phyloP scores from a whole-genome alignment of 257 asterid species.

The Rehmannia glutinosa region DNA sequence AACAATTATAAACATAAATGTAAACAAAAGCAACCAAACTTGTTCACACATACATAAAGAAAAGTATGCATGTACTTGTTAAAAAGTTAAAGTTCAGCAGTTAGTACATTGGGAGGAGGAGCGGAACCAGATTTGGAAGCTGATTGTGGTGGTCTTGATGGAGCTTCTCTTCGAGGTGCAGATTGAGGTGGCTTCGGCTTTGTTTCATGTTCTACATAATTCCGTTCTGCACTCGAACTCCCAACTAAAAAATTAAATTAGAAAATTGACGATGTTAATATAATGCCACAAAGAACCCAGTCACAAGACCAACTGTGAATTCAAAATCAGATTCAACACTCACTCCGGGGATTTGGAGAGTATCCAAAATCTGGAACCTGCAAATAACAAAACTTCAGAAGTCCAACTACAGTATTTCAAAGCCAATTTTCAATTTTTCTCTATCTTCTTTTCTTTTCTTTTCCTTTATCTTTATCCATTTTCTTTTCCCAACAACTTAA shows the following conservation, averaged over 20 bases:
- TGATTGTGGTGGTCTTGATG: constrained; percentile 65
- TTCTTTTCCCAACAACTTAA: constrained; percentile 12
- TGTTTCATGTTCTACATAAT: constrained; percentile 48
- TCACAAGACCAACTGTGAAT: not conserved
- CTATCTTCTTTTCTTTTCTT: not conserved
- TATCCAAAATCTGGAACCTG: constrained; percentile 73
- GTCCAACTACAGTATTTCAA: constrained; percentile 7
- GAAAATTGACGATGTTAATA: not conserved
- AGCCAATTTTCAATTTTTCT: constrained; percentile 3
- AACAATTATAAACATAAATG: not conserved
- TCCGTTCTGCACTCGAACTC: constrained; percentile 70
- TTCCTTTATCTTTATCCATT: too few species aligned
- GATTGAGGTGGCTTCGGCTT: constrained; percentile 61
- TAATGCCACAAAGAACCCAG: not conserved
- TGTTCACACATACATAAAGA: not conserved
- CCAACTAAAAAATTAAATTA: constrained; percentile 47
- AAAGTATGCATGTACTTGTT: not conserved
- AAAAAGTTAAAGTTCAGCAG: constrained; percentile 20
- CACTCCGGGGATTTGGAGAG: constrained; percentile 87
- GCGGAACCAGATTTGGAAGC: constrained; percentile 60
- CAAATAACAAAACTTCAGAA: constrained; percentile 29
- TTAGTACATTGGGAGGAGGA: constrained; percentile 67
- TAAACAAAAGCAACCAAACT: not conserved
- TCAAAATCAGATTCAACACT: constrained; percentile 35
- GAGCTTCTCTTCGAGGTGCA: constrained; percentile 49